Evolutionary conservation across 1,284 basidiomycete genomes (phyloP).

Genomic region (Xerocomus nothofagi): DNA sequence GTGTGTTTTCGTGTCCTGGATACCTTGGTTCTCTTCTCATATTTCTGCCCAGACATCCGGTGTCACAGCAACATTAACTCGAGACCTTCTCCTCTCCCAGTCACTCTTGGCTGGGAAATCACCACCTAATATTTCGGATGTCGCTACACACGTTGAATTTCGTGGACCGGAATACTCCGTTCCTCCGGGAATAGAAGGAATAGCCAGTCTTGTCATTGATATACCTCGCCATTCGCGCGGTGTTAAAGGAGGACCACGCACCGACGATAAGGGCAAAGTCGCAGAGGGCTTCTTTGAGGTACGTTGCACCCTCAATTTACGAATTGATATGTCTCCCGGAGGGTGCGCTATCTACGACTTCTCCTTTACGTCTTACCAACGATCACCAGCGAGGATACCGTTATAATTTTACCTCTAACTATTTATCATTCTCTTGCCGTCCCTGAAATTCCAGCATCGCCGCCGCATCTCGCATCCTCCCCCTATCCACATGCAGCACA

Average conservation of each 20-base stretch:
- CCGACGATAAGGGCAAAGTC: slow-evolving; percentile 37
- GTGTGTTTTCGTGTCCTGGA: slow-evolving; percentile 37
- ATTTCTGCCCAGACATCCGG: slow-evolving; percentile 55
- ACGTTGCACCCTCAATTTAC: slow-evolving; percentile 25
- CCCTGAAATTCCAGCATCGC: slow-evolving; percentile 40
- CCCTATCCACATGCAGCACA: slow-evolving; percentile 25
- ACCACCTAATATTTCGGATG: slow-evolving; percentile 57
- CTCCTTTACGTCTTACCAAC: slow-evolving; percentile 14
- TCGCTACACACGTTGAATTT: slow-evolving; percentile 65
- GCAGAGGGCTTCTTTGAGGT: slow-evolving; percentile 67
- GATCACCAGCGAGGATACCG: slow-evolving; percentile 61
- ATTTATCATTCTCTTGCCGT: slow-evolving; percentile 61
- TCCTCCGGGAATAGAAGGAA: slow-evolving; percentile 67
- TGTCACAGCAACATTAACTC: slow-evolving; percentile 55
- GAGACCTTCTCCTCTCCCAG: slow-evolving; percentile 57
- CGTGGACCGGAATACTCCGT: slow-evolving; percentile 70
- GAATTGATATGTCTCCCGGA: slow-evolving; percentile 30
- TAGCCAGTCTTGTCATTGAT: slow-evolving; percentile 74
- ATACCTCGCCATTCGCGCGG: slow-evolving; percentile 62
- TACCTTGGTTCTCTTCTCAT: slow-evolving; percentile 3
- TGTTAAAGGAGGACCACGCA: slow-evolving; percentile 52
- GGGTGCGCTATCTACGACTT: slow-evolving; percentile 23
- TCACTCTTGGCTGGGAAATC: slow-evolving; percentile 41
- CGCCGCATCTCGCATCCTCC: slow-evolving; percentile 13
- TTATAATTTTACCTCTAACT: slow-evolving; percentile 60